These are phyloP conservation scores for Venturia nashicola DNA, from an alignment of 2,329 filamentous ascomycete genomes.

Conservation along the genomic window DNA sequence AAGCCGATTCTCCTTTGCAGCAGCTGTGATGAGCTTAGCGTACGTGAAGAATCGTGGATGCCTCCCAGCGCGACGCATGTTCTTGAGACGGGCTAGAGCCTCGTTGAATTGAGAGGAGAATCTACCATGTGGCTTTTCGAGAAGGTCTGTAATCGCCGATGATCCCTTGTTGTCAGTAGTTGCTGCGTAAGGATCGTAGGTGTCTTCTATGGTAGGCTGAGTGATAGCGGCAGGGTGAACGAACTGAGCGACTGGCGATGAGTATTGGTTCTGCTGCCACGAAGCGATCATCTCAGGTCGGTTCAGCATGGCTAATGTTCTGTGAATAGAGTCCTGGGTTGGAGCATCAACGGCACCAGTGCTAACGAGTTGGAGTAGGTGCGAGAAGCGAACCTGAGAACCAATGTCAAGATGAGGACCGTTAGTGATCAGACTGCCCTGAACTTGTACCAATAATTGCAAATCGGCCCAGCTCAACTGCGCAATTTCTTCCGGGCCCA, in stretches of 20 bases:
- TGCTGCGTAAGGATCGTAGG: conserved; percentile 80
- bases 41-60: conserved; percentile 95
- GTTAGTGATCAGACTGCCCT: conserved; percentile 38
- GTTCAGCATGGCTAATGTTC: conserved; percentile 43
- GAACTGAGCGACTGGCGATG: conserved; percentile 23
- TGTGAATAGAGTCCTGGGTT: conserved; percentile 45
- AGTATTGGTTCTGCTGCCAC: conserved; percentile 46
- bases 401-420: conserved; percentile 39
- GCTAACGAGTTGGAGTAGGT: conserved; percentile 45
- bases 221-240: conserved; percentile 40
- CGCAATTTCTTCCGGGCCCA: conserved; percentile 47
- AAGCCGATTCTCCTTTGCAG: conserved; percentile 73
- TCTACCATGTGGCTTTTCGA: conserved; percentile 68
- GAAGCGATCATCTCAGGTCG: conserved; percentile 34
- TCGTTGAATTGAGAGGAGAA: conserved; percentile 65
- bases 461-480: conserved; percentile 42
- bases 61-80: conserved; percentile 83
- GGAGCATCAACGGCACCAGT: conserved; percentile 41
- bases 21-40: conserved; percentile 84
- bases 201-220: conserved; percentile 59
- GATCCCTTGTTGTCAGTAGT: conserved; percentile 91
- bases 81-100: conserved; percentile 71
- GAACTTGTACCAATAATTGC: conserved; percentile 48
- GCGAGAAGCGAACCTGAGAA: conserved; percentile 47
- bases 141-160: conserved; percentile 74